Evolutionary conservation across 1,139 yeast genomes (phyloP).

Genomic region (Yamadazyma diospyri): DNA sequence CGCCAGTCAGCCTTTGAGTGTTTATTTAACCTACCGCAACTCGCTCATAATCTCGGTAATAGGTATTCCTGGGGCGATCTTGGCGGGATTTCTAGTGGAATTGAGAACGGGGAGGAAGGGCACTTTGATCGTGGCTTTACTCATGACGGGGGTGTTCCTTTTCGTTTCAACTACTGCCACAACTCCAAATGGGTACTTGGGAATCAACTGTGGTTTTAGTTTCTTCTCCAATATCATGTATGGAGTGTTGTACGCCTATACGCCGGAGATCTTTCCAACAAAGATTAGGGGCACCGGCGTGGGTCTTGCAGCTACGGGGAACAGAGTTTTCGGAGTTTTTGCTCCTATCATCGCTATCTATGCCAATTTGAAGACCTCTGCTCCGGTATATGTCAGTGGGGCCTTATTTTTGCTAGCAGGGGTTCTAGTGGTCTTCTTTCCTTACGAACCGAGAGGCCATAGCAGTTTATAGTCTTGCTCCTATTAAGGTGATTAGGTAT

Average conservation of each 20-base stretch:
- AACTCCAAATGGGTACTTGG: constrained; percentile 35
- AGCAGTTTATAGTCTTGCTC: constrained; percentile 6
- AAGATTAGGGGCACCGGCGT: constrained; percentile 42
- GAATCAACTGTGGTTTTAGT: constrained; percentile 44
- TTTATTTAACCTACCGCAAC: constrained; percentile 36
- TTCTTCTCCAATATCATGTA: constrained; percentile 42
- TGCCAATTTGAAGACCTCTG: constrained; percentile 40
- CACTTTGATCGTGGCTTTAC: constrained; percentile 27
- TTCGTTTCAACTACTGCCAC: constrained; percentile 43
- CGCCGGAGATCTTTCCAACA: constrained; percentile 43
- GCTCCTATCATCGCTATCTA: constrained; percentile 44
- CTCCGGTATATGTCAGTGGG: constrained; percentile 43
- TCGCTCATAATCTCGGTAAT: constrained; percentile 38
- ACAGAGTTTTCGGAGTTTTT: constrained; percentile 40
- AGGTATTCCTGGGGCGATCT: constrained; percentile 40
- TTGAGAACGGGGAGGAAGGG: constrained; percentile 41
- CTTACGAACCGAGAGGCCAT: constrained; percentile 36
- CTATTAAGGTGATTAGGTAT: too few species aligned
- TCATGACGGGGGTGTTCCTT: constrained; percentile 38
- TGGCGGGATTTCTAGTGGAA: constrained; percentile 40
- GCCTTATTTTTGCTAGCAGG: constrained; percentile 38
- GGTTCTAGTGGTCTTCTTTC: constrained; percentile 31
- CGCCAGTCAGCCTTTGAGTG: constrained; percentile 31
- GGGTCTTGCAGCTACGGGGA: constrained; percentile 41
- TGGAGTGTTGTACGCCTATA: constrained; percentile 44